These are phyloP conservation scores for Litchi chinensis DNA, from an alignment of 345 rosid species.

Conservation along the genomic window DNA sequence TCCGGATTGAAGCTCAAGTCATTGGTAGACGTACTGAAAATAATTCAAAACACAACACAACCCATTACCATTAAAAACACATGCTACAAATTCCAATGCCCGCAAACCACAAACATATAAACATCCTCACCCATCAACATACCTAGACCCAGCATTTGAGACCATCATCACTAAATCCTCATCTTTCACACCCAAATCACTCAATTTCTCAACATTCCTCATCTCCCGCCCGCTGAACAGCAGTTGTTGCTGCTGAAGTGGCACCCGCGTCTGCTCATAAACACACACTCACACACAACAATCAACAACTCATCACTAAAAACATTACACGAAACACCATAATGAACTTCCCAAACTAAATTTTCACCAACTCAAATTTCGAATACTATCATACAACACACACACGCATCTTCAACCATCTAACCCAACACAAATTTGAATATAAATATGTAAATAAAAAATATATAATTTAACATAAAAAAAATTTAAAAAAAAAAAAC, in stretches of 20 bases:
- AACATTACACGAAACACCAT: background rate
- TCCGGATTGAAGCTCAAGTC: conserved; percentile 71
- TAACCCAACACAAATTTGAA: background rate
- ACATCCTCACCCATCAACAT: background rate
- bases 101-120: background rate
- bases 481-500: background rate
- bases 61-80: conserved; percentile 11
- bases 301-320: background rate
- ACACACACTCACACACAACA: background rate
- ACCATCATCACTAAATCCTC: conserved; percentile 97
- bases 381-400: background rate
- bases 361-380: background rate
- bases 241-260: conserved; percentile 87
- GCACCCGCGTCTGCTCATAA: conserved; percentile 69
- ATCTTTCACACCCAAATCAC: conserved; percentile 84
- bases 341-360: background rate
- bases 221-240: conserved; percentile 85
- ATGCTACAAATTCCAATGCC: background rate
- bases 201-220: conserved; percentile 70
- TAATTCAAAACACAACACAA: background rate
- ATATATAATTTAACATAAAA: background rate
- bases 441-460: no score
- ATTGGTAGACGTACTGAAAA: conserved; percentile 55
- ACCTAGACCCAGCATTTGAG: conserved; percentile 59
- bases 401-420: background rate